Evolutionary conservation across 2,329 filamentous ascomycete genomes (phyloP), one percentile per base, ranked within the genome.

Genomic region (Hansfordia pulvinata): DNA sequence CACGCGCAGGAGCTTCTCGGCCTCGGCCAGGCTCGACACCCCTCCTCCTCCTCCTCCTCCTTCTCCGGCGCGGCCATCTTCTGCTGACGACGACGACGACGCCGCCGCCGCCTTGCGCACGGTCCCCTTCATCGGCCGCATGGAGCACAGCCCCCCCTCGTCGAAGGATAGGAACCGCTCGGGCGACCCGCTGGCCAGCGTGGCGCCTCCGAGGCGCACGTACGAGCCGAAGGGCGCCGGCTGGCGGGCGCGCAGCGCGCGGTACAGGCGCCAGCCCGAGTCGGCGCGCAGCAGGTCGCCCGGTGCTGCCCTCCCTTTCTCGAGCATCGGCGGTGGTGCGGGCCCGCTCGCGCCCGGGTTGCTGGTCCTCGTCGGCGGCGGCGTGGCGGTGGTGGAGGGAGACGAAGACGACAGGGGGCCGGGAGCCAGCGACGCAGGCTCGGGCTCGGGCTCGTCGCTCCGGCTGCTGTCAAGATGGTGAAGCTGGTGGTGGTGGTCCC

Each of bases 101-200:
- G n/a, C n/a, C 2, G 60, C 61, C 1, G 62, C 57, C 0, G 67
- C 69, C 41, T 93, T 93, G 40, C 76, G 76, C n/a, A 94, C 84
- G 0, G 88, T 96, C 25, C 88, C 88, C 58, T 96, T 96, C 72
- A 96, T 96, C 0, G 88, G 88, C 6, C 86, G 74, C 64, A 94
- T 90, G 34, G 79, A 73, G 46, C 76, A 82, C 21, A 58, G 51
- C 1, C 77, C 76, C 1, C 50, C 53, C 2, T 43, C 34, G 28
- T 52, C 45, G 39, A 60, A 56, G 24, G 69, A 71, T 10, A 96
- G 67, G 46, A 93, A 96, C 3, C 86, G 79, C 53, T 96, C 88
- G 0, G 88, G 88, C 4, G 83, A 93, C 41, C 77, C 81, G 50
- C 79, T 81, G 23, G 93, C 60, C 17, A 96, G 64, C 2, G 82